Base-by-base conservation (phyloP, 768 basidiomycete species). In the Suillus subaureus region DNA sequence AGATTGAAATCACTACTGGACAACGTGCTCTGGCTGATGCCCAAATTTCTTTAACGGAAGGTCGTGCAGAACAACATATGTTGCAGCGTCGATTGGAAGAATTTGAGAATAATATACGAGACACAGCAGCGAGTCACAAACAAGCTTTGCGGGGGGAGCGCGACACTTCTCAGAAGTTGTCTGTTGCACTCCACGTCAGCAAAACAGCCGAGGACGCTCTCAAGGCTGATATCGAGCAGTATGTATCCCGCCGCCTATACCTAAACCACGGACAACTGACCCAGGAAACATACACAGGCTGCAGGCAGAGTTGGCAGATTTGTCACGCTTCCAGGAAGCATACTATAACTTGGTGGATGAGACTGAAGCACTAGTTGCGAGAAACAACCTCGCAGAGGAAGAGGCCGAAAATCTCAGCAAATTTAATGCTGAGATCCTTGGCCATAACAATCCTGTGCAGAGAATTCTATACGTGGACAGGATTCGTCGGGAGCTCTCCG, bases 401-500 rank as follows among this genome's bases (percentile, higher is more conserved):
- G 96, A 97, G 74, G 87, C 91, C 0, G 81, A 85, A 45, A 80
- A 82, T n/a, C 83, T 97, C 51, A 88, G 91, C 69, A 84, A 82
- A 71, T 90, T 94, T 79, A 96, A 96, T 68, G 91, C 93, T 0
- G 88, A 95, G 73, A 91, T 97, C 65, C 79, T 95, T 21, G 87
- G 93, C 0, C 94, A 96, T 73, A 83, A 85, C 40, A 96, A 96
- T 72, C 91, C 92, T 11, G 87, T 88, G 2, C 95, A 97, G 76
- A 86, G 88, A 66, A 94, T 97, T 70, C 81, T 88, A 74, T 96
- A 97, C 70, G 88, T 97, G 18, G 96, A 96, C 65, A 84, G 88
- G 62, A 87, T 97, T 61, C 84, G 95, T 42, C 80, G 84, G 64
- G 94, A 97, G 73, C 79, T 96, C 58, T 87, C 92, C 3, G 89